Base-by-base conservation (phyloP, 2,329 filamentous ascomycete species). In the Botrytis galanthina region DNA sequence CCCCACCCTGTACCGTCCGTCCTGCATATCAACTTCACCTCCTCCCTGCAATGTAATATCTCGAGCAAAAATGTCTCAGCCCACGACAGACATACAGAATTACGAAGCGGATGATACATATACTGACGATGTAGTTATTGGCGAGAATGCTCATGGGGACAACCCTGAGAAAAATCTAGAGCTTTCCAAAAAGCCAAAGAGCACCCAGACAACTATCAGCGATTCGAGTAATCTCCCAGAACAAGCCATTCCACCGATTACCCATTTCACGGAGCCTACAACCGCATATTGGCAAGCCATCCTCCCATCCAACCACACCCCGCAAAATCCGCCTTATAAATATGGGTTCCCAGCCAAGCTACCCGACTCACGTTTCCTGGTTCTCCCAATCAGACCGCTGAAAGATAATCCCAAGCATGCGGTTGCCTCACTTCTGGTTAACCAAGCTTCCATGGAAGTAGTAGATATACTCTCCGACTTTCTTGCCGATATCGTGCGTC, bases 221-320 rank as follows among this genome's bases (percentile, higher is more conserved):
- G 29, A 59, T 22, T 35, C 57, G 35, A 10, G 29, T 12, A 59
- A 12, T 32, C 22, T 8, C 14, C 14, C 60, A 7, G 42, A n/a
- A 2, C 29, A 39, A 39, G 16, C 5, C 12, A 16, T 62, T 26
- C 3, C 16, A 2, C 10, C 39, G 16, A 35, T 18, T 1, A 18
- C 74, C 54, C 75, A 76, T 29, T 80, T 78, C 69, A 79, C 75
- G 16, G 76, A 78, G 48, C 74, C 77, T 35, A 80, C 78, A 57
- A 79, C 77, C 4, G 7, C 70, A 26, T 80, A 78, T 72, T 80
- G 78, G 78, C 78, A 80, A 75, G 66, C 76, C 44, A 75, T 78
- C 16, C 59, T 77, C 3, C 68, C 75, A 29, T 60, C 46, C 59
- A 44, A 69, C 18, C 6, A 60, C 22, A 39, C 62, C 29, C 39